Evolutionary conservation across 164 flowering plant genomes (phyloP), one percentile per base, ranked within the genome.

Genomic region (Stephania japonica): DNA sequence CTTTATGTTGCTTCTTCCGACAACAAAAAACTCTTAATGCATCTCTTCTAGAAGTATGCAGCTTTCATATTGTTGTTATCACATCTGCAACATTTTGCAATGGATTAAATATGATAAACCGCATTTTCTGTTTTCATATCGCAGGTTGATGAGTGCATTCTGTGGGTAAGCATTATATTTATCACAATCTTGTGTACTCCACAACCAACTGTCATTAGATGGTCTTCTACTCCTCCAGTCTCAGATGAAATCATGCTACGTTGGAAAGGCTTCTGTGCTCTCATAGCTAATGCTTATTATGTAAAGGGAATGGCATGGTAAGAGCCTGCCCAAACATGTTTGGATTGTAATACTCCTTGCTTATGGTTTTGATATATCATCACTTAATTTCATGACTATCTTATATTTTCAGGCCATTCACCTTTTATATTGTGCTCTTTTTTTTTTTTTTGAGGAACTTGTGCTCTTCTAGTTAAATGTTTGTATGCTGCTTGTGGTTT

Each of bases 171-270:
- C 88, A 89, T 95, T 70, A 81, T 89, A 73, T 95, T 91, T 87
- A 92, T 95, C 75, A 92, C 99, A 69, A 95, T 95, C 77, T 75
- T 92, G 79, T 95, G 98, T 71, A 95, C 99, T 16, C 99, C 98
- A 12, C 98, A 92, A 75, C 98, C 98, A 74, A 95, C 99, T 4
- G 71, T 95, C 43, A 90, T 95, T 42, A 82, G 99, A 75, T 95
- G 98, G 99, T 95, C 99, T 41, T 80, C 94, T 14, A 81, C 89
- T 6, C 80, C 98, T 69, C 89, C 99, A 6, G 96, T 92, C 32
- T 89, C 98, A 7, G 87, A 88, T 67, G 92, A 88, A 74, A 80
- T 83, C 73, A 73, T 78, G 81, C 79, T 76, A 68, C 86, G 85
- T 53, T 92, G 99, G 99, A 90, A 86, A 82, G 98, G 99, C 69